phyloP scores from a whole-genome alignment of 805 yeast genomes.

The Lipomyces sp. region DNA sequence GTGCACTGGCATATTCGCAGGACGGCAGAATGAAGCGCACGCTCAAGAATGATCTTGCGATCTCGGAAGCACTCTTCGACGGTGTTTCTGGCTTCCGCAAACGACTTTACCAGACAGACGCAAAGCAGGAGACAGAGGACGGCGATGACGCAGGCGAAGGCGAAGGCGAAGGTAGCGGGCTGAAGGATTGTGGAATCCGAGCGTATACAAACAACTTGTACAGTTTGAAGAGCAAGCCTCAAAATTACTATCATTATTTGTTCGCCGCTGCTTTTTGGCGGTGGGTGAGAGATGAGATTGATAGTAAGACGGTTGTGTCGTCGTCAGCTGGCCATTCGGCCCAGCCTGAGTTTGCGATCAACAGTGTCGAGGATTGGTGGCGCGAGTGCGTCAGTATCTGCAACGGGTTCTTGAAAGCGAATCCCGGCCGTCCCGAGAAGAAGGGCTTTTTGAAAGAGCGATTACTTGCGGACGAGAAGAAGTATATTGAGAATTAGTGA shows the following conservation, averaged over 20 bases:
- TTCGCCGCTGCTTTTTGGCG: slow-evolving; percentile 38
- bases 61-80: slow-evolving; percentile 33
- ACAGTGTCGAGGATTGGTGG: slow-evolving; percentile 35
- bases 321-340: slow-evolving; percentile 1
- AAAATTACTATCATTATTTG: slow-evolving; percentile 31
- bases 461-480: slow-evolving; percentile 28
- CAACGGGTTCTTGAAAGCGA: slow-evolving; percentile 27
- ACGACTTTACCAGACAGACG: slow-evolving; percentile 25
- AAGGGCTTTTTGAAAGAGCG: slow-evolving; percentile 33
- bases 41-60: slow-evolving; percentile 35
- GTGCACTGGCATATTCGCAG: slow-evolving; percentile 34
- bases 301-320: slow-evolving; percentile 19
- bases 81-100: slow-evolving; percentile 31
- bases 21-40: slow-evolving; percentile 38
- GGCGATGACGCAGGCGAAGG: slow-evolving; percentile 18
- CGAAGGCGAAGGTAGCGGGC: slow-evolving; percentile 12
- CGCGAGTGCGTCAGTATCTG: slow-evolving; percentile 32
- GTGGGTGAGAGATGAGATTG: slow-evolving; percentile 36
- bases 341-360: slow-evolving; percentile 7
- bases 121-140: slow-evolving; percentile 15
- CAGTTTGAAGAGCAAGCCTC: slow-evolving; percentile 27
- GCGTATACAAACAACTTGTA: slow-evolving; percentile 32
- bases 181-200: slow-evolving; percentile 30
- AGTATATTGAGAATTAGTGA: slow-evolving; percentile 18
- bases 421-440: slow-evolving; percentile 19